These are phyloP conservation scores for Rhizopus stolonifer DNA, from an alignment of 371 early-diverging fungal genomes.

Conservation along the genomic window DNA sequence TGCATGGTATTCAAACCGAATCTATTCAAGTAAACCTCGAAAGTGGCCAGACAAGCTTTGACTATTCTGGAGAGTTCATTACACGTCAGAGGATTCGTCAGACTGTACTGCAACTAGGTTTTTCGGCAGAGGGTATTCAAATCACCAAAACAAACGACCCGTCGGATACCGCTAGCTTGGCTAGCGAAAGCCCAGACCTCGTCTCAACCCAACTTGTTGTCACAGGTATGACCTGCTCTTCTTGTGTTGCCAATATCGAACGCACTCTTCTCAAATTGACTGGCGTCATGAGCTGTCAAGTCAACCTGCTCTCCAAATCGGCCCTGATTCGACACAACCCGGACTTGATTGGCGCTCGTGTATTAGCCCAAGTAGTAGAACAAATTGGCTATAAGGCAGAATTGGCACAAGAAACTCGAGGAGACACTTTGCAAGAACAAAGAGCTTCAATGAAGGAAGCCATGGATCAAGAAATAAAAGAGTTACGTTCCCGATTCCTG, in stretches of 20 bases:
- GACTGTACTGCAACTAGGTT: constrained; percentile 46
- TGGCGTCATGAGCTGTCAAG: constrained; percentile 63
- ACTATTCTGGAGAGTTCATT: constrained; percentile 31
- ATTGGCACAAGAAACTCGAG: constrained; percentile 33
- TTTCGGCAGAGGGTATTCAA: constrained; percentile 55
- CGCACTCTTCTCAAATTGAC: constrained; percentile 42
- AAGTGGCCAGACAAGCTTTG: constrained; percentile 47
- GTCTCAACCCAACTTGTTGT: constrained; percentile 48
- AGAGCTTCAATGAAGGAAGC: constrained; percentile 47
- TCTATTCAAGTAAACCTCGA: constrained; percentile 47
- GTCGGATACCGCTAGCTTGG: constrained; percentile 2
- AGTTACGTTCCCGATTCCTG: constrained; percentile 43
- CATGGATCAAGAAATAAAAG: constrained; percentile 46
- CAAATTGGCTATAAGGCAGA: constrained; percentile 63
- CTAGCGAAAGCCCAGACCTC: constrained; percentile 6
- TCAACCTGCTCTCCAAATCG: constrained; percentile 66
- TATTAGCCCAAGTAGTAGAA: constrained; percentile 55
- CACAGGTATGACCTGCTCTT: constrained; percentile 84
- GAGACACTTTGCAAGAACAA: constrained; percentile 35
- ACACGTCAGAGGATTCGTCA: constrained; percentile 40
- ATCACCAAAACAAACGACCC: constrained; percentile 30
- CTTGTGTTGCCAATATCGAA: constrained; percentile 79
- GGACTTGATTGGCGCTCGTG: constrained; percentile 44
- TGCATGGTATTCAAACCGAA: constrained; percentile 35
- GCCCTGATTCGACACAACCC: constrained; percentile 64